phyloP scores from a whole-genome alignment of 768 basidiomycete species.

The Mycena filopes region DNA sequence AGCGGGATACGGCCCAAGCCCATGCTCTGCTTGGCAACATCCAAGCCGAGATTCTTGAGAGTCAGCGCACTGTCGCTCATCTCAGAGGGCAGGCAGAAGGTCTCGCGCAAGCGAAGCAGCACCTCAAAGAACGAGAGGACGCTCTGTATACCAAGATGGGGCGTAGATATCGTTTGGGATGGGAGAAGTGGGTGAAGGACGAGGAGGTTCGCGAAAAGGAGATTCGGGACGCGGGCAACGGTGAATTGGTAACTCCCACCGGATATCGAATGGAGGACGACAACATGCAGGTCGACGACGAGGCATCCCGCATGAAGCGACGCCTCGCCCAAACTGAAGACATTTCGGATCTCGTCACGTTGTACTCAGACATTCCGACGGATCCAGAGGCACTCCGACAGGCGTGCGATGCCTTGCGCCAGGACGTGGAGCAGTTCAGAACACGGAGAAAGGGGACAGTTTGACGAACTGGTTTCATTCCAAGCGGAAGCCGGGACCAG shows the following conservation, averaged over 20 bases:
- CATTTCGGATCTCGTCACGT: conserved; percentile 67
- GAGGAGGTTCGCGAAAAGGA: conserved; percentile 82
- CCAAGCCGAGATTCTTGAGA: conserved; percentile 90
- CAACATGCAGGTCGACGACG: conserved; percentile 54
- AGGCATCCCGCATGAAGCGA: conserved; percentile 65
- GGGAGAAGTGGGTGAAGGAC: conserved; percentile 92
- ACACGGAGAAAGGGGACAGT: conserved; percentile 76
- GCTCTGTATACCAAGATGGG: conserved; percentile 83
- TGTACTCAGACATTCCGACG: conserved; percentile 68
- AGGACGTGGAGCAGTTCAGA: conserved; percentile 72
- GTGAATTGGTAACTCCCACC: conserved; percentile 60
- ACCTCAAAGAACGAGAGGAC: conserved; percentile 69
- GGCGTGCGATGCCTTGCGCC: conserved; percentile 69
- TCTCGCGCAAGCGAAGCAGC: conserved; percentile 66
- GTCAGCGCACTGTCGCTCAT: conserved; percentile 78
- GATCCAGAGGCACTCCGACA: conserved; percentile 63
- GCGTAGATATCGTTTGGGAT: conserved; percentile 83
- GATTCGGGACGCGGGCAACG: conserved; percentile 72
- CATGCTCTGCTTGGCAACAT: conserved; percentile 87
- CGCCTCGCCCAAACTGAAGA: conserved; percentile 64
- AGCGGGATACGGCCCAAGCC: conserved; percentile 91
- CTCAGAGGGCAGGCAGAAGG: conserved; percentile 76
- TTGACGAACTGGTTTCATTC: conserved; percentile 81
- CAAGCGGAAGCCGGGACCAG: conserved; percentile 93
- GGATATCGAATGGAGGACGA: conserved; percentile 61